These are phyloP conservation scores for Pseudogymnoascus sp. DNA, from an alignment of 2,329 filamentous ascomycete genomes.

Conservation along the genomic window DNA sequence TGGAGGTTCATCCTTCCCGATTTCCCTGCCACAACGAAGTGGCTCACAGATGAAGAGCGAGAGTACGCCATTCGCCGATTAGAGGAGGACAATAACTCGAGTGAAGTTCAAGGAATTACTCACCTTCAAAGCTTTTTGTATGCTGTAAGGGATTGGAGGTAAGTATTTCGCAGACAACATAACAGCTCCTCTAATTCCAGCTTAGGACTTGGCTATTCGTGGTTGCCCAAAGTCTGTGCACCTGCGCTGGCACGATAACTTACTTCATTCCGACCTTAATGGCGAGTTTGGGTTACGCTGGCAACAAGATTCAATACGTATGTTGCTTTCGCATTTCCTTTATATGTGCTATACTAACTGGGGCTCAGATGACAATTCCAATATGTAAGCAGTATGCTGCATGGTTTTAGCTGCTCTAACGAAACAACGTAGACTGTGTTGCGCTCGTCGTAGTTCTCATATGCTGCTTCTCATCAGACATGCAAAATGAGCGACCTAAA, in stretches of 20 bases:
- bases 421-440: constrained; percentile 11
- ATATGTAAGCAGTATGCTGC: background rate
- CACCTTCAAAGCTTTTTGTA: constrained; percentile 1
- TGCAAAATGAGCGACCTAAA: constrained; percentile 15
- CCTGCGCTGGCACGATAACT: constrained; percentile 10
- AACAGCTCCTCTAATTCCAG: background rate
- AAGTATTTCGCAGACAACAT: background rate
- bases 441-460: constrained; percentile 15
- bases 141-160: constrained; percentile 9
- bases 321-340: background rate
- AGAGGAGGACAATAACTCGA: constrained; percentile 6
- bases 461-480: constrained; percentile 15
- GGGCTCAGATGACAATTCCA: constrained; percentile 10
- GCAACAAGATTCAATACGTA: constrained; percentile 9
- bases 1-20: constrained; percentile 22
- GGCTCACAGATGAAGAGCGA: constrained; percentile 10
- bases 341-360: background rate
- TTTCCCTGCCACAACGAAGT: constrained; percentile 12
- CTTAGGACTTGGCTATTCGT: constrained; percentile 7
- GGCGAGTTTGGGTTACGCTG: constrained; percentile 4
- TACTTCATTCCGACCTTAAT: constrained; percentile 11
- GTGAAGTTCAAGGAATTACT: background rate
- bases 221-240: constrained; percentile 10
- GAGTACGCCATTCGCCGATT: constrained; percentile 9
- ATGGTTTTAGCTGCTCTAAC: background rate